These are phyloP conservation scores for Aureobasidium vineae DNA, from an alignment of 2,329 filamentous ascomycete genomes.

Conservation along the genomic window DNA sequence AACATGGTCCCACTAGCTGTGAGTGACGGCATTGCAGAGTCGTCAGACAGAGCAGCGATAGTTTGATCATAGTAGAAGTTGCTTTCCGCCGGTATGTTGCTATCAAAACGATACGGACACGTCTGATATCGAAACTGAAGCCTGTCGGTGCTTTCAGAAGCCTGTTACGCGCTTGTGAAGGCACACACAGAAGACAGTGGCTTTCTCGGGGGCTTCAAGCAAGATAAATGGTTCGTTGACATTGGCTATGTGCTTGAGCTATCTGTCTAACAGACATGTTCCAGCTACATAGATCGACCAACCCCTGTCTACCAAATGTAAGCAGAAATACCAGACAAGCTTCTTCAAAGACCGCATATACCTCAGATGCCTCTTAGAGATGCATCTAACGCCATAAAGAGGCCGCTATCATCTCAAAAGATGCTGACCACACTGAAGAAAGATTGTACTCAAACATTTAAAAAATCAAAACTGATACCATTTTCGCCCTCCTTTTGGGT, in stretches of 20 bases:
- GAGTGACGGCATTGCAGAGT: background rate
- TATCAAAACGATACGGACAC: background rate
- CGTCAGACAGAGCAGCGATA: background rate
- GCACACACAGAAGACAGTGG: background rate
- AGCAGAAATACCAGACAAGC: background rate
- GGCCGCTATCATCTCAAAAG: background rate
- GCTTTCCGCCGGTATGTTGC: background rate
- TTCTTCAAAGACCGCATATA: background rate
- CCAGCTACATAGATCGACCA: slow-evolving; percentile 4
- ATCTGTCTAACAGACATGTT: background rate
- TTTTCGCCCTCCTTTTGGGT: slow-evolving; percentile 24
- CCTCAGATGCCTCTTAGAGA: background rate
- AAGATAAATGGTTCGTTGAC: background rate
- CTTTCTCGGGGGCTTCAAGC: background rate
- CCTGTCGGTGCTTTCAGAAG: background rate
- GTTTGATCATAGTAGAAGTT: background rate
- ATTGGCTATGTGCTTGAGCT: background rate
- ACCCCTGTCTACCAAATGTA: background rate
- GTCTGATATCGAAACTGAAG: background rate
- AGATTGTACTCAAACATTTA: slow-evolving; percentile 6
- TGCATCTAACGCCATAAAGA: background rate
- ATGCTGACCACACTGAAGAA: background rate
- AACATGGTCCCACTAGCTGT: background rate
- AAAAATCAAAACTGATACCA: slow-evolving; percentile 22
- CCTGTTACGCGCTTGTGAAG: background rate